Percentiles rank a stretch among this genome's conserved stretches.
Conservation (phyloP, 108 stramenopile species). For the Nannochloropsis granulata region DNA sequence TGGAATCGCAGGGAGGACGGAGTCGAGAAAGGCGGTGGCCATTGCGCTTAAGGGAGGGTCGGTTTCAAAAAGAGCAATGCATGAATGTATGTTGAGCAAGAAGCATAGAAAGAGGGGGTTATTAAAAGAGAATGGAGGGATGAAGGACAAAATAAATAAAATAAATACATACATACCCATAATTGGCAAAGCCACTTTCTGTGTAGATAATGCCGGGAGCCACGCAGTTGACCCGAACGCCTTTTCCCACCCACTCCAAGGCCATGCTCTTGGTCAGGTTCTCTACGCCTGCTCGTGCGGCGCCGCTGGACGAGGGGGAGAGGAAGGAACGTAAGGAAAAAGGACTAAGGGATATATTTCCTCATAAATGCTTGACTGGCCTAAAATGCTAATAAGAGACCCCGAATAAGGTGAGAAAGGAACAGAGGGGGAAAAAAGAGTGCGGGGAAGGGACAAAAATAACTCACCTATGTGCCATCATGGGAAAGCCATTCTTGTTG, state of each 20-base stretch:
- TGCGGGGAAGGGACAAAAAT: background rate
- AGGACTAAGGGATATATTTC: background rate
- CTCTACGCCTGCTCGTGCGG: conserved; percentile 62
- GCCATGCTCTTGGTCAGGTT: conserved; percentile 65
- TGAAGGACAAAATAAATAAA: conserved; percentile 21
- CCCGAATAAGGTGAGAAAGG: background rate
- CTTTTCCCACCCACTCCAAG: conserved; percentile 64
- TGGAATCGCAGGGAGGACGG: background rate
- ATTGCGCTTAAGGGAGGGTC: background rate
- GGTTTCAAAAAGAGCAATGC: no score
- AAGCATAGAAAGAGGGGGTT: background rate
- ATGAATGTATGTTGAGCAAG: background rate
- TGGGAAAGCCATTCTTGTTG: conserved; percentile 65
- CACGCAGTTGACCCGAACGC: conserved; percentile 67
- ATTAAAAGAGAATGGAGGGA: background rate
- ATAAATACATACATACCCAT: conserved; percentile 50
- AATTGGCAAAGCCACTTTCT: conserved; percentile 59
- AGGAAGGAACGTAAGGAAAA: background rate
- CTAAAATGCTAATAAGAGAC: background rate
- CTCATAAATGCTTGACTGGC: background rate
- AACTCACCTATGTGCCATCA: conserved; percentile 47
- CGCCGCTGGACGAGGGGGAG: conserved; percentile 22
- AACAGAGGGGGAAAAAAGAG: background rate
- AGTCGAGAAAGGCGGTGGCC: background rate
- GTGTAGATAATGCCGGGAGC: conserved; percentile 65